Evolutionary conservation across 371 early-diverging fungal genomes (phyloP), one percentile per base, ranked within the genome.

Genomic region (Capillidium rhysosporum): DNA sequence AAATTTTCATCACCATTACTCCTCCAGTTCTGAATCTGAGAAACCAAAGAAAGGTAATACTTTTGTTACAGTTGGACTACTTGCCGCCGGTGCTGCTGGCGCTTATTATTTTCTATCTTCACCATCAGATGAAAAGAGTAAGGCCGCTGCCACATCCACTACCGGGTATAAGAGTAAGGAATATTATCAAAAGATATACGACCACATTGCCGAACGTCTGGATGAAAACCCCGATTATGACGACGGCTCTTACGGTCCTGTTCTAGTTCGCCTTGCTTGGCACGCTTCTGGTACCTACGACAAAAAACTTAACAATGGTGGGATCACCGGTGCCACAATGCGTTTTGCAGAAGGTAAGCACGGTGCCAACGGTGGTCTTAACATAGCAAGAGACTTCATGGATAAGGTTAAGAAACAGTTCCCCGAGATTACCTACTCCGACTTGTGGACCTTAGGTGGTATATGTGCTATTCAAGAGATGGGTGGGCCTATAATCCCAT

Each of bases 221-320:
- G 85, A 85, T 52, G 80, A 80, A 34, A 61, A 79, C 57, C 24
- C n/a, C 10, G 72, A 81, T 66, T 89, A 86, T 57, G 96, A 95
- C 65, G 93, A 95, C 61, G 93, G 92, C 49, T 82, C 81, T 24
- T 75, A 79, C 62, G 92, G 87, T 4, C 92, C 92, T 14, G 77
- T 95, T 20, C 72, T 95, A 55, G 67, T 93, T 41, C 86, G 88
- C 40, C 75, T 88, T 23, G 91, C 92, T 8, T 91, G 92, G 93
- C 95, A 95, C 69, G 77, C 89, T 7, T 75, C 90, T 44, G 95
- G 95, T 23, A 95, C 94, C 34, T 92, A 79, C 62, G 86, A 88
- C 68, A 68, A 69, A 59, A 71, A 70, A 48, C 64, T 81, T 45
- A 69, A 72, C 49, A 87, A 87, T 23, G 96, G 96, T 46, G 96